Percentiles rank a stretch among this genome's conserved stretches.
Conservation (phyloP, 1,284 basidiomycete genomes). For the Phellinidium pouzarii region DNA sequence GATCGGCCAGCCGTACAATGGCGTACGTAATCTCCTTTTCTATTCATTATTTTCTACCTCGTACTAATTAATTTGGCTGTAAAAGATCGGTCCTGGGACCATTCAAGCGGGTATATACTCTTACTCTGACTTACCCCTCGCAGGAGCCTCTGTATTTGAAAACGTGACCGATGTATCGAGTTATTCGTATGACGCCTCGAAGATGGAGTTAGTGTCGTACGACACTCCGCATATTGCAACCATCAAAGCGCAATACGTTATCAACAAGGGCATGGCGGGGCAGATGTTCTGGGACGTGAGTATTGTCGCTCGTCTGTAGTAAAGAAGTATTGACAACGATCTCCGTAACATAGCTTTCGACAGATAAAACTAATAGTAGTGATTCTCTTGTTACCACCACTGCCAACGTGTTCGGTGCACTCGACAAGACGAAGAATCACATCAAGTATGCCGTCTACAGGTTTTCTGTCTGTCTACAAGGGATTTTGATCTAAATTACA, state of each 20-base stretch:
- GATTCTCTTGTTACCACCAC: constrained; percentile 51
- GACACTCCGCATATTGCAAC: constrained; percentile 71
- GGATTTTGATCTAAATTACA: background rate
- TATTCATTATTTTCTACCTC: background rate
- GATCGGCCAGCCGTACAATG: constrained; percentile 67
- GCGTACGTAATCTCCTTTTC: constrained; percentile 35
- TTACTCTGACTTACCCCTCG: constrained; percentile 68
- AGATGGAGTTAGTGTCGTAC: constrained; percentile 67
- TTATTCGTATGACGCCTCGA: constrained; percentile 69
- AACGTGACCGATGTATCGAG: constrained; percentile 71
- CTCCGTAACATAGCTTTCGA: constrained; percentile 50
- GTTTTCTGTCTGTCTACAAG: background rate
- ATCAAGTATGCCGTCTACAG: constrained; percentile 36
- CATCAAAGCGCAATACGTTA: constrained; percentile 74
- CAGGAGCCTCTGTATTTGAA: constrained; percentile 60
- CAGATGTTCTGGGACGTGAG: constrained; percentile 78
- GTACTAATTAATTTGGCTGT: background rate
- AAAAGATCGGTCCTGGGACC: constrained; percentile 69
- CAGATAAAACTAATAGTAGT: constrained; percentile 47
- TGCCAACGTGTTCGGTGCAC: constrained; percentile 39
- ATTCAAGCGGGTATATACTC: constrained; percentile 67
- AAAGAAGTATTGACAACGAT: background rate
- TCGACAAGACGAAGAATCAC: constrained; percentile 68
- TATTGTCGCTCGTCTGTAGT: constrained; percentile 16
- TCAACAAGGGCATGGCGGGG: constrained; percentile 57